phyloP scores from a whole-genome alignment of 2,329 filamentous ascomycete genomes.

The Phialophora macrospora region DNA sequence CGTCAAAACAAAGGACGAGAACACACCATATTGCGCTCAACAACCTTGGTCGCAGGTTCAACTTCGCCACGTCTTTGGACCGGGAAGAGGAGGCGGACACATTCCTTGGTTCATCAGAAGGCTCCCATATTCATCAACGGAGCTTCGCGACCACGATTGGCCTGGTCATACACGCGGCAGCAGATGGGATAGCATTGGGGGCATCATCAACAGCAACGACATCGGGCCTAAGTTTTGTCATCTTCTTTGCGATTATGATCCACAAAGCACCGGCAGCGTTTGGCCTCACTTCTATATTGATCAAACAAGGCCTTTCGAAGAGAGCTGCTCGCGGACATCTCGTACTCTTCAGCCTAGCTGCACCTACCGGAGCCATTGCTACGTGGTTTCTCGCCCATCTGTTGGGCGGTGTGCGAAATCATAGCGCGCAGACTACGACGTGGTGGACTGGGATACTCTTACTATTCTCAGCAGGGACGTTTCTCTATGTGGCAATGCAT shows the following conservation, averaged over 20 bases:
- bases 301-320: slow-evolving; percentile 90
- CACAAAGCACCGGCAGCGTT: slow-evolving; percentile 97
- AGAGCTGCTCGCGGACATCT: slow-evolving; percentile 82
- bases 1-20: slow-evolving; percentile 67
- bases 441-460: slow-evolving; percentile 94
- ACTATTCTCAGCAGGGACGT: slow-evolving; percentile 94
- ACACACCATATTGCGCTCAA: slow-evolving; percentile 88
- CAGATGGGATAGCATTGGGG: slow-evolving; percentile 93
- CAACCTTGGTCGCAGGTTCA: slow-evolving; percentile 68
- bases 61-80: slow-evolving; percentile 49
- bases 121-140: slow-evolving; percentile 57
- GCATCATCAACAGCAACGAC: slow-evolving; percentile 79
- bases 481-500: slow-evolving; percentile 98
- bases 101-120: slow-evolving; percentile 60
- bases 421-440: slow-evolving; percentile 66
- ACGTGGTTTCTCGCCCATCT: slow-evolving; percentile 82
- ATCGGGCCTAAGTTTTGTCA: slow-evolving; percentile 80
- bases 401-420: slow-evolving; percentile 59
- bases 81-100: slow-evolving; percentile 48
- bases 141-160: slow-evolving; percentile 85
- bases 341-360: slow-evolving; percentile 87
- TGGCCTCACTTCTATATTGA: slow-evolving; percentile 83
- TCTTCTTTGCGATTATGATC: slow-evolving; percentile 95
- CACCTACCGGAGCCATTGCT: slow-evolving; percentile 79
- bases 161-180: slow-evolving; percentile 92